These are phyloP conservation scores for Hygrophoropsis aurantiaca DNA, from an alignment of 768 basidiomycete genomes.

Conservation along the genomic window DNA sequence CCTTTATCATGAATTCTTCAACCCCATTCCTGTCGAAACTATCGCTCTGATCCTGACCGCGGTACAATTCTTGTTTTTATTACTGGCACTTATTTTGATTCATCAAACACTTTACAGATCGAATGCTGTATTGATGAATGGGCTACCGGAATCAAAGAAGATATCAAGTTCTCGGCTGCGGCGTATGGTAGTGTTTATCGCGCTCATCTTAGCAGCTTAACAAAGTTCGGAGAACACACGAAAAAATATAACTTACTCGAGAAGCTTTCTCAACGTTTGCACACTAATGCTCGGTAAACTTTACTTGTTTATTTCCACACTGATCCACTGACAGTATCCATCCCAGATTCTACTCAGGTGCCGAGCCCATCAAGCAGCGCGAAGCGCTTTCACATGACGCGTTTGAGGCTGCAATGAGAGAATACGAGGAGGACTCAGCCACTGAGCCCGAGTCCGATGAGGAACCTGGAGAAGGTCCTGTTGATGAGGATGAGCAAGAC, in stretches of 20 bases:
- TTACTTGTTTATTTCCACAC: not conserved
- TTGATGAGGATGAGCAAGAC: too few species aligned
- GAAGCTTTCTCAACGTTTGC: not conserved
- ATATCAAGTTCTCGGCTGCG: slow-evolving; percentile 6
- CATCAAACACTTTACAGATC: slow-evolving; percentile 1
- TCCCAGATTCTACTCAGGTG: slow-evolving; percentile 5
- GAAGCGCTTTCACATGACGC: not conserved
- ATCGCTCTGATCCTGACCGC: slow-evolving; percentile 2
- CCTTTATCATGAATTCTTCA: slow-evolving; percentile 16
- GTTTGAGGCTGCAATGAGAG: slow-evolving; percentile 1
- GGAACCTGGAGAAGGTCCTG: too few species aligned
- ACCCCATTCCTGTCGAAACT: slow-evolving; percentile 13
- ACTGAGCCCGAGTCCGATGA: too few species aligned
- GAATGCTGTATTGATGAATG: slow-evolving; percentile 13
- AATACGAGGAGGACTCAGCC: not conserved
- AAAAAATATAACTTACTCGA: slow-evolving; percentile 2
- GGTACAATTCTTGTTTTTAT: not conserved
- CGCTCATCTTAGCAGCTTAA: slow-evolving; percentile 3
- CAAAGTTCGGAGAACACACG: slow-evolving; percentile 1
- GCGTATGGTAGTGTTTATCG: slow-evolving; percentile 6
- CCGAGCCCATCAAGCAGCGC: not conserved
- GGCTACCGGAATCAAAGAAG: slow-evolving; percentile 7
- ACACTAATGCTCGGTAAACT: not conserved
- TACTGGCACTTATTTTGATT: not conserved
- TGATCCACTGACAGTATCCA: not conserved